Evolutionary conservation across 2,329 filamentous ascomycete species (phyloP).

Genomic region (Fusarium sp.): DNA sequence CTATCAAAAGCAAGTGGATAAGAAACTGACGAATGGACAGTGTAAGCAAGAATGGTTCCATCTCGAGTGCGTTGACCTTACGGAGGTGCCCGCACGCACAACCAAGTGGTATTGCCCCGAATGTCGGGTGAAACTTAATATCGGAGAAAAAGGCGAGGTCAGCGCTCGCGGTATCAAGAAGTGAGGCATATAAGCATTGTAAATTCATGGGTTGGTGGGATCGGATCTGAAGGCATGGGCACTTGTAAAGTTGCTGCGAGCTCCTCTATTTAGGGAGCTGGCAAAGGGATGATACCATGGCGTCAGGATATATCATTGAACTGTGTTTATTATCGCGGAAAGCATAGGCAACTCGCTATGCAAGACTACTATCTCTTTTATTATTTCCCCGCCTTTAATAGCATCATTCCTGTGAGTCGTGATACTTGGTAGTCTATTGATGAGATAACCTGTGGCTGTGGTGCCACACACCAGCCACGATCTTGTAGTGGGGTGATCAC

Average conservation of each 20-base stretch:
- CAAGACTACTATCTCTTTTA: background rate
- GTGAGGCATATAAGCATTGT: constrained; percentile 37
- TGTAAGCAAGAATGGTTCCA: constrained; percentile 91
- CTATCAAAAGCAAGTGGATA: constrained; percentile 12
- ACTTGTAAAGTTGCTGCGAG: background rate
- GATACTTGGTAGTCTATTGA: background rate
- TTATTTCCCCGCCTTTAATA: background rate
- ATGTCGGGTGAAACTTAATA: constrained; percentile 71
- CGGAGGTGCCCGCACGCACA: constrained; percentile 74
- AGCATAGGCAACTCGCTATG: background rate
- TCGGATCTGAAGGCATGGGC: background rate
- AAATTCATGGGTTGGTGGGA: constrained; percentile 8
- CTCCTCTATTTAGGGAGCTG: background rate
- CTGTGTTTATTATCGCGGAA: background rate
- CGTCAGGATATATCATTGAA: background rate
- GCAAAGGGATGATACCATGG: constrained; percentile 8
- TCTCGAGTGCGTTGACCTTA: constrained; percentile 78
- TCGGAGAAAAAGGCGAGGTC: constrained; percentile 72
- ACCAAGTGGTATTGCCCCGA: constrained; percentile 89
- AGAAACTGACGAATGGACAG: constrained; percentile 56
- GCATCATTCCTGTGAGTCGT: background rate
- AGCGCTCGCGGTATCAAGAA: constrained; percentile 67
- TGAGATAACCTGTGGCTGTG: background rate
- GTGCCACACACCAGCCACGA: constrained; percentile 12
- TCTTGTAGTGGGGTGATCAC: constrained; percentile 37